Evolutionary conservation across 352 stramenopile species (phyloP), one percentile per base, ranked within the genome.

Genomic region (Phytophthora podocarpi): DNA sequence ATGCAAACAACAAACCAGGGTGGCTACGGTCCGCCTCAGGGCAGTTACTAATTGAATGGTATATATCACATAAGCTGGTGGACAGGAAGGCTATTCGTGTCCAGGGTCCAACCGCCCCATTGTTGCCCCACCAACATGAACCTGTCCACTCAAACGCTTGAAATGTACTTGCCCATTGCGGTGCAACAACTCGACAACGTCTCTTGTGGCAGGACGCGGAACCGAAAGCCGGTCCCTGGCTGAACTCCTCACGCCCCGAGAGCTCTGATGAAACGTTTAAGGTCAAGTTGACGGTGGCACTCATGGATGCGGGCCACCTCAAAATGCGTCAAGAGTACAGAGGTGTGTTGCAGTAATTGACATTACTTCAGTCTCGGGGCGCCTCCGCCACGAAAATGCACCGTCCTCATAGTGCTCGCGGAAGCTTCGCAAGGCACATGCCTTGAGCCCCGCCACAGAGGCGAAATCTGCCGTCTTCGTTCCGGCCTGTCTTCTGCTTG

Each of bases 271-370:
- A 65, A 72, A 68, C 35, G 56, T 18, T 26, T 21, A 12, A 51
- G 40, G 27, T 35, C 63, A 67, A 59, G 55, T 66, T 55, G 43
- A 60, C 0, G 40, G 21, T 61, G 40, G 55, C 39, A 70, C 46
- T 70, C 32, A 41, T 43, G 41, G 30, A 27, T 39, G 42, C 18
- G 35, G 35, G 40, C 32, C 31, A 35, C 43, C 46, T 48, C 36
- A 37, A 70, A 49, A 45, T 24, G 9, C 61, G 20, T 64, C 50
- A 70, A 63, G 35, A 60, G 67, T 69, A 50, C 61, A 69, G 67
- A 27, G n/a, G 31, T 15, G 30, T 55, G 41, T 52, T 64, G 59
- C 46, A 67, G 61, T 71, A 74, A 63, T 68, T 37, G 51, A 28
- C 48, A 58, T 70, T 76, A 76, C 62, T 72, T 13, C 63, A 36